Evolutionary conservation across 306 rosid species (phyloP).

Genomic region (Ochetophila trinervis): DNA sequence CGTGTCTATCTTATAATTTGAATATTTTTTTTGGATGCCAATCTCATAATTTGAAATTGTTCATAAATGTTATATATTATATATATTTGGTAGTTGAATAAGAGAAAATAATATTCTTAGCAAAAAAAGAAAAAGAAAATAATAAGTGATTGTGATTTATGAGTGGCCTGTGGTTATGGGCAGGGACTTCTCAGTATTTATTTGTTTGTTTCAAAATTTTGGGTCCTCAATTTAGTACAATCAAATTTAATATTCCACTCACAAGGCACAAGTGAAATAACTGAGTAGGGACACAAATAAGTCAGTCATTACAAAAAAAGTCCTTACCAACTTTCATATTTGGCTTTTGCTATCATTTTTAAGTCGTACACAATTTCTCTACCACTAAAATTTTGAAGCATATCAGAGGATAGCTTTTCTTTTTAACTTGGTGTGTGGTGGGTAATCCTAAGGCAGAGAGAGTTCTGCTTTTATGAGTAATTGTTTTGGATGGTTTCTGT

Average conservation of each 20-base stretch:
- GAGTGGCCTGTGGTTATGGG: neutral
- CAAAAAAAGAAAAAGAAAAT: no score
- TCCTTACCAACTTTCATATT: neutral
- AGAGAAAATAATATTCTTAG: no score
- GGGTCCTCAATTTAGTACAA: slow-evolving; percentile 27
- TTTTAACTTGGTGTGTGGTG: no score
- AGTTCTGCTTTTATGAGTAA: neutral
- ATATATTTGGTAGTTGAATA: no score
- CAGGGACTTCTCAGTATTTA: slow-evolving; percentile 13
- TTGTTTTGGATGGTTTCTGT: slow-evolving; percentile 11
- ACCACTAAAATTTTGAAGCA: no score
- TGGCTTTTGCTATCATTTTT: no score
- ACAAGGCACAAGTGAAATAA: slow-evolving; percentile 27
- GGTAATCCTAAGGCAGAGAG: neutral
- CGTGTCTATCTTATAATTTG: slow-evolving; percentile 5
- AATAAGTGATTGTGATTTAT: slow-evolving; percentile 9
- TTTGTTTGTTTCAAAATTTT: slow-evolving; percentile 19
- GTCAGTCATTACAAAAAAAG: neutral
- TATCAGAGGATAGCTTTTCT: no score
- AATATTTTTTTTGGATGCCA: slow-evolving; percentile 2
- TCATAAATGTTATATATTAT: no score
- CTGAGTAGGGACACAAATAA: slow-evolving; percentile 21
- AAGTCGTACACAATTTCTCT: no score
- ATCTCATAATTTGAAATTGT: no score
- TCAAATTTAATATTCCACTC: slow-evolving; percentile 25